phyloP scores from a whole-genome alignment of 2,329 filamentous ascomycete species.

The Aureobasidium subglaciale region DNA sequence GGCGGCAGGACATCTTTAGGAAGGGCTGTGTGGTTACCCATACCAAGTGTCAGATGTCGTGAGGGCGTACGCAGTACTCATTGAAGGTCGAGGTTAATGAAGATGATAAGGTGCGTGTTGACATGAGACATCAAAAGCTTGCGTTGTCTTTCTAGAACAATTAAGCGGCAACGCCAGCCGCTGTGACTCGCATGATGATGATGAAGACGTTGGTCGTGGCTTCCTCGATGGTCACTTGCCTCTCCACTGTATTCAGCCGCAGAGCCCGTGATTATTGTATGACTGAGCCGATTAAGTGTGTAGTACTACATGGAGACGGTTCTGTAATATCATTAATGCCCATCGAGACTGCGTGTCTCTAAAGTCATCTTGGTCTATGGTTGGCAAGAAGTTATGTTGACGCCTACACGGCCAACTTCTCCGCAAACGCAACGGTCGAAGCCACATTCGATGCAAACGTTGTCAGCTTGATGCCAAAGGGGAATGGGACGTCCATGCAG shows the following conservation, averaged over 20 bases:
- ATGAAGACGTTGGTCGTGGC: neutral
- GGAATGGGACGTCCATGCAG: neutral
- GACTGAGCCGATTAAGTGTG: too few species aligned
- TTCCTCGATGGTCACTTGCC: neutral
- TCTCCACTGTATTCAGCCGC: neutral
- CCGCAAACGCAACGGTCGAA: neutral
- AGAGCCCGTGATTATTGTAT: too few species aligned
- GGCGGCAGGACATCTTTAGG: neutral
- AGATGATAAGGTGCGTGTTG: neutral
- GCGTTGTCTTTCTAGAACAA: neutral
- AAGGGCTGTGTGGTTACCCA: neutral
- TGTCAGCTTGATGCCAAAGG: neutral
- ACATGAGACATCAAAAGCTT: neutral
- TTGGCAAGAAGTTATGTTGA: neutral
- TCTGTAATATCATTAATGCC: neutral
- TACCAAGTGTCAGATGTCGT: neutral
- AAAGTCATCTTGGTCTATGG: neutral
- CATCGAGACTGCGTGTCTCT: neutral
- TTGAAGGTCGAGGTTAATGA: neutral
- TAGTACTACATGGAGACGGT: too few species aligned
- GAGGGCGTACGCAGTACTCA: neutral
- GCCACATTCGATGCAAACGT: constrained; percentile 12
- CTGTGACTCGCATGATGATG: neutral
- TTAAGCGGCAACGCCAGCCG: neutral
- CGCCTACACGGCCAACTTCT: neutral